Percentiles rank a stretch among this genome's conserved stretches.
phyloP scores from a whole-genome alignment of 768 basidiomycete genomes.

The Glaciozyma antarctica region DNA sequence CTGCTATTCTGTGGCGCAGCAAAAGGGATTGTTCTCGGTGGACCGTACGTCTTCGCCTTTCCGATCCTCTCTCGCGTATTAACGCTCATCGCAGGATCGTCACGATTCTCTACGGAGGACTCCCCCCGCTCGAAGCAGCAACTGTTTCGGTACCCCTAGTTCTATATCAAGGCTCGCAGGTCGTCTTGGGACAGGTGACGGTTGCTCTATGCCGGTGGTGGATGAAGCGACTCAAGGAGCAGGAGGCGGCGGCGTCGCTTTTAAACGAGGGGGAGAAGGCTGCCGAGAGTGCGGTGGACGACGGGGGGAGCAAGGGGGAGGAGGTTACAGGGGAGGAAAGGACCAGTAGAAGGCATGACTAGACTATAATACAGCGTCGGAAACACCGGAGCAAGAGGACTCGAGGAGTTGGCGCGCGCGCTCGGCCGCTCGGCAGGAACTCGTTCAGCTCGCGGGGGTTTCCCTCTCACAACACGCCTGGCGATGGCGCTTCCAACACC shows the following conservation, averaged over 20 bases:
- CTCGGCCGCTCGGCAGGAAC: too few relatives aligned
- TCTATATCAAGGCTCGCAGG: conserved; percentile 36
- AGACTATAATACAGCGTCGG: too few relatives aligned
- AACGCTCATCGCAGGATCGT: conserved; percentile 24
- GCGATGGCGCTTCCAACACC: too few relatives aligned
- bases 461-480: too few relatives aligned
- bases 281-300: too few relatives aligned
- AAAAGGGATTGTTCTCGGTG: conserved; percentile 23
- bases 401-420: too few relatives aligned
- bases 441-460: too few relatives aligned
- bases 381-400: too few relatives aligned
- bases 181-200: conserved; percentile 34
- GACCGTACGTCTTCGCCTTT: conserved; percentile 3
- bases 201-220: conserved; percentile 33
- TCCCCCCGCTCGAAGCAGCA: conserved; percentile 20
- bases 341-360: background rate
- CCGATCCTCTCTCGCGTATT: background rate
- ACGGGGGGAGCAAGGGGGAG: background rate
- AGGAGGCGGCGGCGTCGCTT: background rate
- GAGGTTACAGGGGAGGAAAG: background rate
- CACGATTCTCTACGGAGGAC: conserved; percentile 34
- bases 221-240: conserved; percentile 10
- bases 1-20: conserved; percentile 17
- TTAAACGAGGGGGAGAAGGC: too few relatives aligned
- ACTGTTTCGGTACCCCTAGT: conserved; percentile 36